These are phyloP conservation scores for Dichotomocladium elegans DNA, from an alignment of 371 early-diverging fungal species.

Conservation along the genomic window DNA sequence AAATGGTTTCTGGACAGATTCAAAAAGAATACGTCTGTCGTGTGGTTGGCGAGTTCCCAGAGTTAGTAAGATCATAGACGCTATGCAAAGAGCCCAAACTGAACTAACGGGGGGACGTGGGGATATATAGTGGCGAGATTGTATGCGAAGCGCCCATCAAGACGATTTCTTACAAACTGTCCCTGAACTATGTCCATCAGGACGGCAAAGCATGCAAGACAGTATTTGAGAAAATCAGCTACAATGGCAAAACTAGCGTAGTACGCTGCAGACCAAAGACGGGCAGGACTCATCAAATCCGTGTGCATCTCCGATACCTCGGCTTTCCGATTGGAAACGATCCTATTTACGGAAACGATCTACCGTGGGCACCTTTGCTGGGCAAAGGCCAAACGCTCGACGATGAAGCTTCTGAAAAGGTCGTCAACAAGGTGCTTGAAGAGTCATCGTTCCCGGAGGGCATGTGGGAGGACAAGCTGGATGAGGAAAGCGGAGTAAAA, in stretches of 20 bases:
- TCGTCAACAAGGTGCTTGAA: slow-evolving; percentile 3
- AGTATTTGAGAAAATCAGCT: slow-evolving; percentile 59
- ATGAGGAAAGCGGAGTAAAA: not conserved
- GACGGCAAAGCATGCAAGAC: slow-evolving; percentile 83
- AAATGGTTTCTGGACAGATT: slow-evolving; percentile 65
- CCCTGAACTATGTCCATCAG: slow-evolving; percentile 77
- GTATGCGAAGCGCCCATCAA: slow-evolving; percentile 78
- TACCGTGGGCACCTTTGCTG: slow-evolving; percentile 1
- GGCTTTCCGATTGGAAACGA: slow-evolving; percentile 98
- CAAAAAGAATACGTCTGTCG: slow-evolving; percentile 86
- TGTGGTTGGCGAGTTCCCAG: slow-evolving; percentile 86
- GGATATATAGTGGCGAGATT: slow-evolving; percentile 35
- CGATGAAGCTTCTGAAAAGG: not conserved
- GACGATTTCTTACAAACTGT: slow-evolving; percentile 79
- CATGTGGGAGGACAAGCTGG: slow-evolving; percentile 13
- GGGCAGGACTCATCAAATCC: slow-evolving; percentile 99
- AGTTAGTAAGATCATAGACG: slow-evolving; percentile 29
- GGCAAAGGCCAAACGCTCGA: not conserved
- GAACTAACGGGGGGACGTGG: no score
- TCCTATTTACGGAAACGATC: slow-evolving; percentile 58
- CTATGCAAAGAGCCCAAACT: not conserved
- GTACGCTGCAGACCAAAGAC: slow-evolving; percentile 82
- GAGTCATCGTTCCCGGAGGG: slow-evolving; percentile 8
- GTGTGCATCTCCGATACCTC: slow-evolving; percentile 95
- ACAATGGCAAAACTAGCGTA: slow-evolving; percentile 67